Evolutionary conservation across 192 early-diverging fungal species (phyloP).

Genomic region (Backusella tuberculispora): DNA sequence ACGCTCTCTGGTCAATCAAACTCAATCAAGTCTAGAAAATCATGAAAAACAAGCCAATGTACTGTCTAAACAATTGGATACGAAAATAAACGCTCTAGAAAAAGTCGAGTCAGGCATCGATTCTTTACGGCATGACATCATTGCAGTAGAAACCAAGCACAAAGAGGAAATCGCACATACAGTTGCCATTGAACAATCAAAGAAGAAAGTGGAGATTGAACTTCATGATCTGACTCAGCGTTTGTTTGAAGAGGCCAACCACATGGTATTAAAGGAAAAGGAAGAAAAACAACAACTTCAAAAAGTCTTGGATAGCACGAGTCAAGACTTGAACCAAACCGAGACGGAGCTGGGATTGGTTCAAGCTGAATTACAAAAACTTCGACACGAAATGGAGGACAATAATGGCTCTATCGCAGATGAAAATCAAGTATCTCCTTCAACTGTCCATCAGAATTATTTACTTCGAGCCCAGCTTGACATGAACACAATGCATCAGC

Average conservation of each 20-base stretch:
- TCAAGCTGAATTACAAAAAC: conserved; percentile 76
- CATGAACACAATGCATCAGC: conserved; percentile 32
- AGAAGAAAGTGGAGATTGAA: conserved; percentile 85
- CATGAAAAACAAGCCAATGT: neutral
- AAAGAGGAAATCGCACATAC: conserved; percentile 78
- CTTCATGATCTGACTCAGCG: conserved; percentile 85
- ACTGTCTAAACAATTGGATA: neutral
- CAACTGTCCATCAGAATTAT: conserved; percentile 24
- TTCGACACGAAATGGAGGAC: conserved; percentile 72
- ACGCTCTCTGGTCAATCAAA: neutral
- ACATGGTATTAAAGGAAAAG: conserved; percentile 78
- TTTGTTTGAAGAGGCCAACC: conserved; percentile 90
- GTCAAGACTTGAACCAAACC: conserved; percentile 61
- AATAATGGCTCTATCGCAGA: conserved; percentile 42
- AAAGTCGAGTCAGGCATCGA: neutral
- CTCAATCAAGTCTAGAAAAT: neutral
- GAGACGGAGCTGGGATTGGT: conserved; percentile 63
- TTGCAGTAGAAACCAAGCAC: conserved; percentile 67
- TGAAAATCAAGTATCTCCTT: conserved; percentile 24
- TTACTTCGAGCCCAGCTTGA: conserved; percentile 46
- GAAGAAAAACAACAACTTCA: conserved; percentile 51
- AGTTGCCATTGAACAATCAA: conserved; percentile 81
- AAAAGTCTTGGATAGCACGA: conserved; percentile 48
- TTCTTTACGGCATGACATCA: conserved; percentile 61
- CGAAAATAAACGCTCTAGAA: neutral